Evolutionary conservation across 2,329 filamentous ascomycete species (phyloP).

Genomic region (Botrytis deweyae): DNA sequence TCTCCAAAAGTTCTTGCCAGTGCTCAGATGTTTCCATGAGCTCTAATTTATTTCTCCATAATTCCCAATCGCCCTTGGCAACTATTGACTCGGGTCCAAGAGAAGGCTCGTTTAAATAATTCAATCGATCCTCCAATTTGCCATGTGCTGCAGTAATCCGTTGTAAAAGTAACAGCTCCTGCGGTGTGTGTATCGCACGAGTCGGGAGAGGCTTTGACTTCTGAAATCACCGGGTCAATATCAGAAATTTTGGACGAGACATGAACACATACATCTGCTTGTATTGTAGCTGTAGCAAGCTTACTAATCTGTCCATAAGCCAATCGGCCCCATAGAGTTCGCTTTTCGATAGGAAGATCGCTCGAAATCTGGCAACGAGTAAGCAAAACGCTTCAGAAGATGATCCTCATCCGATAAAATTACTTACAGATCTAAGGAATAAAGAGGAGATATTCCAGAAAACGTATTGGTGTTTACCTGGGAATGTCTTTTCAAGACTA

Average conservation of each 20-base stretch:
- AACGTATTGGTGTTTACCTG: slow-evolving; percentile 37
- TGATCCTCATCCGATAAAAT: background rate
- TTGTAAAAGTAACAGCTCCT: slow-evolving; percentile 39
- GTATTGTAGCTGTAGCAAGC: slow-evolving; percentile 36
- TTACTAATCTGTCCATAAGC: slow-evolving; percentile 37
- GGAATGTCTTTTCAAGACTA: slow-evolving; percentile 39
- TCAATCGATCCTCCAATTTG: slow-evolving; percentile 33
- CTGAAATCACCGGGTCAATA: slow-evolving; percentile 23
- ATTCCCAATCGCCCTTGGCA: slow-evolving; percentile 40
- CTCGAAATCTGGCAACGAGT: slow-evolving; percentile 29
- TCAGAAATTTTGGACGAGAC: slow-evolving; percentile 1
- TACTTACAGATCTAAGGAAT: slow-evolving; percentile 38
- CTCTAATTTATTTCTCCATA: slow-evolving; percentile 38
- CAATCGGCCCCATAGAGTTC: slow-evolving; percentile 36
- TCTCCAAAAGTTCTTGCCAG: slow-evolving; percentile 37
- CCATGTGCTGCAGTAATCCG: slow-evolving; percentile 33
- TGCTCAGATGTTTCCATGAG: slow-evolving; percentile 30
- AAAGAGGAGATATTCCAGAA: slow-evolving; percentile 40
- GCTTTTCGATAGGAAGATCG: slow-evolving; percentile 34
- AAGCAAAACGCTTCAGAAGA: slow-evolving; percentile 18
- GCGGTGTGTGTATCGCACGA: slow-evolving; percentile 39
- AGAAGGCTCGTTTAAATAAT: slow-evolving; percentile 35
- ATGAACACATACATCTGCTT: slow-evolving; percentile 32
- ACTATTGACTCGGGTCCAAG: slow-evolving; percentile 38
- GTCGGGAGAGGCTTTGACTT: slow-evolving; percentile 34